phyloP scores from a whole-genome alignment of 1,284 basidiomycete genomes.

The Tetrapyrgos nigripes region DNA sequence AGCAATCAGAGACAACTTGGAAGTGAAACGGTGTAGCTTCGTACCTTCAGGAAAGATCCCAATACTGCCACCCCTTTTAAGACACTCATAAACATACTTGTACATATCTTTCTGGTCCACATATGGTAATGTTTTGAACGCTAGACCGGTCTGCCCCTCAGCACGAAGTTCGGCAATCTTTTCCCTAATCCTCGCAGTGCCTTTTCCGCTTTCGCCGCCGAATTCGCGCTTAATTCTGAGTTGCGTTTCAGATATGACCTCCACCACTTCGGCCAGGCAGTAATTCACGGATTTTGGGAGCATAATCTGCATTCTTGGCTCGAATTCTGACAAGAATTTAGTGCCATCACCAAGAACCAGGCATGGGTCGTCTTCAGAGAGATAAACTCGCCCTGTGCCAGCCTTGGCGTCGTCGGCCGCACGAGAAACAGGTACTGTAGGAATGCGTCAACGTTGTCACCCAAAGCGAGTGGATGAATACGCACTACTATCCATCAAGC shows the following conservation, averaged over 20 bases:
- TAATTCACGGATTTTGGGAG: conserved; percentile 86
- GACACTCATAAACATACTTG: conserved; percentile 87
- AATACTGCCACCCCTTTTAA: conserved; percentile 90
- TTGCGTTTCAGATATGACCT: conserved; percentile 91
- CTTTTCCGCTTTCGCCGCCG: conserved; percentile 81
- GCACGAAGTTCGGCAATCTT: conserved; percentile 63
- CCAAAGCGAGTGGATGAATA: conserved; percentile 23
- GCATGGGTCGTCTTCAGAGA: conserved; percentile 81
- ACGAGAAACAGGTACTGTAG: conserved; percentile 88
- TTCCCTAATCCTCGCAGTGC: conserved; percentile 72
- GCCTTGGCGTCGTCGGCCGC: conserved; percentile 89
- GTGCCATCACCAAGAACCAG: conserved; percentile 85
- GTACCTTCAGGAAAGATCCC: conserved; percentile 97
- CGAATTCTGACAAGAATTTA: conserved; percentile 80
- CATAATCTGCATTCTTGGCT: conserved; percentile 87
- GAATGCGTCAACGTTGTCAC: conserved; percentile 14
- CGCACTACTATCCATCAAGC: conserved; percentile 92
- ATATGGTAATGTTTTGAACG: conserved; percentile 83
- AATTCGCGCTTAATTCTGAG: conserved; percentile 90
- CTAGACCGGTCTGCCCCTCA: conserved; percentile 64
- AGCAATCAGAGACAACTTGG: conserved; percentile 8
- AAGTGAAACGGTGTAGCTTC: conserved; percentile 16
- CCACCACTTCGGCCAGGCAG: conserved; percentile 83
- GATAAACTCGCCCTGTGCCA: conserved; percentile 77
- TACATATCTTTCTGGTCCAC: conserved; percentile 97